These are phyloP conservation scores for Starmerella geochares DNA, from an alignment of 805 yeast species.

Conservation along the genomic window DNA sequence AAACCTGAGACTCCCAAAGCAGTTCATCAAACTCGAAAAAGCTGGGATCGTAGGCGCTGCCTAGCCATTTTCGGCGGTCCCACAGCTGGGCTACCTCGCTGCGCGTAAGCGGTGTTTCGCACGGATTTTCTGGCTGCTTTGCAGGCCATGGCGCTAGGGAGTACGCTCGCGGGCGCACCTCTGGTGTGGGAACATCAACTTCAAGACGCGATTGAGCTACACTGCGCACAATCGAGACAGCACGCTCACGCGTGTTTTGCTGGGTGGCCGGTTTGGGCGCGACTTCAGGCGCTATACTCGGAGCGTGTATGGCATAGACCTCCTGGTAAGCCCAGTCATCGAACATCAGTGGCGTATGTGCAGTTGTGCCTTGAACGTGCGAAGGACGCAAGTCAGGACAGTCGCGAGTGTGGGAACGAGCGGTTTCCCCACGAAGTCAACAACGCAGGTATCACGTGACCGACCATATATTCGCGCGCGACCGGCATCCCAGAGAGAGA, in stretches of 20 bases:
- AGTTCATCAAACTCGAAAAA: slow-evolving; percentile 11
- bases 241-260: neutral
- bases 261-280: slow-evolving; percentile 8
- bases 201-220: neutral
- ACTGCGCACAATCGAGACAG: neutral
- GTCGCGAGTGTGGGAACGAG: neutral
- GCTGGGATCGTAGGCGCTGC: slow-evolving; percentile 11
- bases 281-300: slow-evolving; percentile 6
- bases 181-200: neutral
- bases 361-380: too few species aligned
- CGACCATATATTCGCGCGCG: too few species aligned
- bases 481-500: neutral
- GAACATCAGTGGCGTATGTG: too few species aligned
- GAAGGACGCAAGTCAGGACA: too few species aligned
- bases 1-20: slow-evolving; percentile 11
- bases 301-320: slow-evolving; percentile 12
- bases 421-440: neutral
- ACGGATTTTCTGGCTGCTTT: slow-evolving; percentile 4
- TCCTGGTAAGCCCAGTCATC: slow-evolving; percentile 32
- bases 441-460: neutral
- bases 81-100: neutral
- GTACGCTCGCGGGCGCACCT: neutral
- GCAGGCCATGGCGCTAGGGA: neutral
- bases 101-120: slow-evolving; percentile 8
- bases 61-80: slow-evolving; percentile 19